A percentile compares a stretch with the other conserved stretches of the same genome.
Evolutionary conservation across 345 rosid genomes (phyloP).

Genomic region (Hibiscus trionum): DNA sequence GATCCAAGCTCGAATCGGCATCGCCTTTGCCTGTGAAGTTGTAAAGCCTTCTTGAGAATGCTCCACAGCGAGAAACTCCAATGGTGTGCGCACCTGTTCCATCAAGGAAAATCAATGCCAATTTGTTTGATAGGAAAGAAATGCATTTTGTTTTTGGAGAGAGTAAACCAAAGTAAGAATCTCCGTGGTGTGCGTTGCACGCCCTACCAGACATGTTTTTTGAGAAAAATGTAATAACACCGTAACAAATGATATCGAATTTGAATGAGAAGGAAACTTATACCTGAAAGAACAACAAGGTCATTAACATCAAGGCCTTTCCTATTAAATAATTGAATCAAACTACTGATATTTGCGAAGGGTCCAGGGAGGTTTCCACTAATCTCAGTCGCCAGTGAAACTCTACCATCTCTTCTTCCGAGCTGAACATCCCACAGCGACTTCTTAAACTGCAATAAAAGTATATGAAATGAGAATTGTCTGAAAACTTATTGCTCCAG

Average conservation of each 20-base stretch:
- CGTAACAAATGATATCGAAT: too few species aligned
- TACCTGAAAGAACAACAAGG: conserved; percentile 56
- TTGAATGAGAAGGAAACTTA: not conserved
- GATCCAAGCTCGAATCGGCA: conserved; percentile 42
- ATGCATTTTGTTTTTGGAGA: too few species aligned
- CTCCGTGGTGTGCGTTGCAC: too few species aligned
- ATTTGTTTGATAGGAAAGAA: too few species aligned
- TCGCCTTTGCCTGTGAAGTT: conserved; percentile 61
- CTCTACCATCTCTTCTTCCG: conserved; percentile 56
- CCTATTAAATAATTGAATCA: conserved; percentile 21
- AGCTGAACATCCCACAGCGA: conserved; percentile 44
- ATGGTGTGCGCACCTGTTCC: conserved; percentile 58
- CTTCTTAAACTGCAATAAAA: conserved; percentile 29
- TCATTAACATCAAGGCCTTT: conserved; percentile 37
- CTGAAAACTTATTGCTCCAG: not conserved
- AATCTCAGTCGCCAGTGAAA: conserved; percentile 38
- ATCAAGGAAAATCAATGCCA: not conserved
- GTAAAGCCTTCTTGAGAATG: conserved; percentile 37
- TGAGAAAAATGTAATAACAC: too few species aligned
- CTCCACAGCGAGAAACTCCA: conserved; percentile 40
- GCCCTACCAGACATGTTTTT: too few species aligned
- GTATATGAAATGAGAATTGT: not conserved
- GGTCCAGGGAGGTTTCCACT: conserved; percentile 41
- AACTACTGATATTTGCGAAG: conserved; percentile 31
- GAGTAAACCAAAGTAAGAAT: too few species aligned